Evolutionary conservation across 2,329 filamentous ascomycete species (phyloP).

Genomic region (Exserohilum turcica): DNA sequence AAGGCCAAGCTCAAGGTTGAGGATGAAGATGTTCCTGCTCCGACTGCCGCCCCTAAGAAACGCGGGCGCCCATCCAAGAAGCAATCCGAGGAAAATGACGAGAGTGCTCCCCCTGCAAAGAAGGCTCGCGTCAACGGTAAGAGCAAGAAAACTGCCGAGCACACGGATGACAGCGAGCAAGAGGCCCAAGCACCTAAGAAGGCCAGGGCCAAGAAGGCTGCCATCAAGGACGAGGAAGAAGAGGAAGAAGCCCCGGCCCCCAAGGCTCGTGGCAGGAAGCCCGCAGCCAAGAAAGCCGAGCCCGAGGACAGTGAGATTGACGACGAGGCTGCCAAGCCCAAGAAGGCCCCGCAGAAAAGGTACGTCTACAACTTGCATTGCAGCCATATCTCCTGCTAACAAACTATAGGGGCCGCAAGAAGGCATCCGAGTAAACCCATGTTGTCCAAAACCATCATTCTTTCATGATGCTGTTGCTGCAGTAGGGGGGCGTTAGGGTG

Average conservation of each 20-base stretch:
- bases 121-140: slow-evolving; percentile 22
- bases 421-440: slow-evolving; percentile 25
- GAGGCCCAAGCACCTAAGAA: slow-evolving; percentile 40
- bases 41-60: slow-evolving; percentile 39
- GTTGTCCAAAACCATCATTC: not conserved
- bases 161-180: slow-evolving; percentile 17
- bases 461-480: not conserved
- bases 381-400: slow-evolving; percentile 9
- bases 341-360: slow-evolving; percentile 38
- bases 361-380: slow-evolving; percentile 6
- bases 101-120: slow-evolving; percentile 26
- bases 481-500: slow-evolving; percentile 8
- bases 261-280: slow-evolving; percentile 40
- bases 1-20: slow-evolving; percentile 16
- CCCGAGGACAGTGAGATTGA: slow-evolving; percentile 20
- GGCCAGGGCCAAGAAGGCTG: slow-evolving; percentile 14
- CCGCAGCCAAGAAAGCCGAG: slow-evolving; percentile 15
- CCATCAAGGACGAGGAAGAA: slow-evolving; percentile 18
- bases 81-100: slow-evolving; percentile 30
- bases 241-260: slow-evolving; percentile 21
- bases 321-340: slow-evolving; percentile 7
- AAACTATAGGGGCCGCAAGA: slow-evolving; percentile 28
- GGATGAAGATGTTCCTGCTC: slow-evolving; percentile 27
- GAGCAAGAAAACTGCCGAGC: slow-evolving; percentile 12
- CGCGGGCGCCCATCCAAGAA: slow-evolving; percentile 20